Percentiles rank a stretch among this genome's conserved stretches.
These are phyloP conservation scores for Kluyveromyces starmeri DNA, from an alignment of 805 yeast genomes.

Conservation along the genomic window DNA sequence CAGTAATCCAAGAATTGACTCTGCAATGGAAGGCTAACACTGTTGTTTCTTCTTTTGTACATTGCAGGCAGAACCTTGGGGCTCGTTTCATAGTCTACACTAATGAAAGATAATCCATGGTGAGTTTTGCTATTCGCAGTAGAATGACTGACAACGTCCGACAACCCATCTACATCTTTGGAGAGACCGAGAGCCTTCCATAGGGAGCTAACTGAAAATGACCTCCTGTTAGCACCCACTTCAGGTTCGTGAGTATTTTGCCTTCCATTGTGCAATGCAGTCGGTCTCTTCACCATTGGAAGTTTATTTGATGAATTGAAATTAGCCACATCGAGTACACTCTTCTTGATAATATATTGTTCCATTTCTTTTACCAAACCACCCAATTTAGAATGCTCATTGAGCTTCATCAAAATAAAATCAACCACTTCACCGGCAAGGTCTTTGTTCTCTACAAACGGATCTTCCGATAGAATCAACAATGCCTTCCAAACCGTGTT, in stretches of 20 bases:
- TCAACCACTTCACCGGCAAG: constrained; percentile 72
- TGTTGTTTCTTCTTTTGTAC: constrained; percentile 28
- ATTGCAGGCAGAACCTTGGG: constrained; percentile 52
- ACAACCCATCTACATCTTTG: constrained; percentile 23
- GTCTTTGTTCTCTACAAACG: constrained; percentile 69
- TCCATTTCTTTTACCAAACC: constrained; percentile 61
- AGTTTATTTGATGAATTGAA: constrained; percentile 7
- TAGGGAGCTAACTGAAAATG: constrained; percentile 23
- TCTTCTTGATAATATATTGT: constrained; percentile 47
- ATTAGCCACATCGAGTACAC: constrained; percentile 14
- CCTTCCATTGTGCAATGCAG: constrained; percentile 4
- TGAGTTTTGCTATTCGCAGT: constrained; percentile 4
- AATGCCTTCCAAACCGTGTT: constrained; percentile 83
- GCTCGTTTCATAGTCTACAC: constrained; percentile 33
- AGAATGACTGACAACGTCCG: constrained; percentile 7
- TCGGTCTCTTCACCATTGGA: constrained; percentile 9
- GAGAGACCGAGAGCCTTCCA: constrained; percentile 24
- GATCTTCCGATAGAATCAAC: constrained; percentile 75
- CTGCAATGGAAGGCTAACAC: constrained; percentile 39
- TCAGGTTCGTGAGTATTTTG: neutral
- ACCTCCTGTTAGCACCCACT: constrained; percentile 10
- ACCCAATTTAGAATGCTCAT: constrained; percentile 45
- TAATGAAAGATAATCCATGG: constrained; percentile 17
- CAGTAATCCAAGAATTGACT: constrained; percentile 67
- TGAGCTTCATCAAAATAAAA: constrained; percentile 51